Conservation (phyloP, 1,284 basidiomycete species). For the Heterobasidion occidentale region DNA sequence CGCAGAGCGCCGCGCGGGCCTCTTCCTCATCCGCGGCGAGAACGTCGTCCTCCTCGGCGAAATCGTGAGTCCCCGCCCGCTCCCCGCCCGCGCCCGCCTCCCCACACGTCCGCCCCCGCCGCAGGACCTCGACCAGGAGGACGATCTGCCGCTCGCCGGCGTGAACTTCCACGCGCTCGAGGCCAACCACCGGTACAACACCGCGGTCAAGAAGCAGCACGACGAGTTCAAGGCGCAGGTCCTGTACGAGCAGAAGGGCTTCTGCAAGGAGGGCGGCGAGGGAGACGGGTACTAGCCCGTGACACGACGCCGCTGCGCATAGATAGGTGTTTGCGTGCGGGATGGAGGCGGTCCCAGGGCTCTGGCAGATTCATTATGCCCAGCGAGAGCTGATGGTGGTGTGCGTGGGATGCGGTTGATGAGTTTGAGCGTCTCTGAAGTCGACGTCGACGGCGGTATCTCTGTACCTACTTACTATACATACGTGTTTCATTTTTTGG, state of each 20-base stretch:
- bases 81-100: not conserved
- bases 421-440: not conserved
- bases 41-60: constrained; percentile 97
- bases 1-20: constrained; percentile 79
- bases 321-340: not conserved
- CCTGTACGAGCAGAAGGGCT: constrained; percentile 72
- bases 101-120: not conserved
- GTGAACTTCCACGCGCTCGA: constrained; percentile 68
- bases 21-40: constrained; percentile 95
- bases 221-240: constrained; percentile 72
- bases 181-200: constrained; percentile 65
- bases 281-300: constrained; percentile 74
- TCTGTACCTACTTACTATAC: not conserved
- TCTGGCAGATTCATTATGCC: constrained; percentile 34
- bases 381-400: constrained; percentile 3
- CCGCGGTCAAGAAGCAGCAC: constrained; percentile 56
- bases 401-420: not conserved
- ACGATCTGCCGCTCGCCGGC: constrained; percentile 75
- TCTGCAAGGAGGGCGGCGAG: constrained; percentile 84
- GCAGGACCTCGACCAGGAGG: constrained; percentile 91
- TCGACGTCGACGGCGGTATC: not conserved
- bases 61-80: constrained; percentile 60
- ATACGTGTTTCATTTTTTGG: not conserved
- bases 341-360: not conserved
- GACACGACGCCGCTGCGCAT: not conserved